Evolutionary conservation across 192 early-diverging fungal genomes (phyloP).

Genomic region (Backusella tarrabulga): DNA sequence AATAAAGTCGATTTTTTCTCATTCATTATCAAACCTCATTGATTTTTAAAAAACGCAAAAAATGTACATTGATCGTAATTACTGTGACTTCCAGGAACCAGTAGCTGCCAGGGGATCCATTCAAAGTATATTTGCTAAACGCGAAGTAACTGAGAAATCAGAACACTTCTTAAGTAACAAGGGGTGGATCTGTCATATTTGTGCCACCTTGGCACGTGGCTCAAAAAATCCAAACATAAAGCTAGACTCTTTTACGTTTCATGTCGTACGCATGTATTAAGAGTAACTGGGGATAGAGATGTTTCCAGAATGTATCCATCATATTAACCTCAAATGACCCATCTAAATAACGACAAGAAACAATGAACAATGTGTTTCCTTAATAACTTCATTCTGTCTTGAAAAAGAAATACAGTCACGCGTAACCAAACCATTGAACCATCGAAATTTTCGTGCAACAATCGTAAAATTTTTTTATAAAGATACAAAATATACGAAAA

Average conservation of each 20-base stretch:
- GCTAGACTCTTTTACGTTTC: not conserved
- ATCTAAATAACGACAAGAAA: not conserved
- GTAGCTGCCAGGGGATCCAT: not conserved
- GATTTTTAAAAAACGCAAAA: not conserved
- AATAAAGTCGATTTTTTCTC: not conserved
- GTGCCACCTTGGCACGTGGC: not conserved
- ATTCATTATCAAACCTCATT: not conserved
- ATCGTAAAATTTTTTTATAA: not conserved
- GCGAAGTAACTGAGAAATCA: not conserved
- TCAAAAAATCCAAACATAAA: not conserved
- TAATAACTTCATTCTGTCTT: not conserved
- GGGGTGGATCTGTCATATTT: not conserved
- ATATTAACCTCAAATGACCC: not conserved
- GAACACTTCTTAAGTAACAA: not conserved
- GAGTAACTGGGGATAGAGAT: not conserved
- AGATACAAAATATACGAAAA: not conserved
- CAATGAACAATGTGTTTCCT: not conserved
- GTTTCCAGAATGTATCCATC: not conserved
- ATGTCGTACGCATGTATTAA: not conserved
- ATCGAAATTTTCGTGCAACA: conserved; percentile 1
- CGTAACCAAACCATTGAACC: not conserved
- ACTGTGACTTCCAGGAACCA: not conserved
- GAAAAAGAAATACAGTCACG: not conserved
- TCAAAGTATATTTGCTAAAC: not conserved
- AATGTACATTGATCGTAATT: not conserved